Conservation (phyloP, 2,329 filamentous ascomycete species). For the Aspergillus sojae region DNA sequence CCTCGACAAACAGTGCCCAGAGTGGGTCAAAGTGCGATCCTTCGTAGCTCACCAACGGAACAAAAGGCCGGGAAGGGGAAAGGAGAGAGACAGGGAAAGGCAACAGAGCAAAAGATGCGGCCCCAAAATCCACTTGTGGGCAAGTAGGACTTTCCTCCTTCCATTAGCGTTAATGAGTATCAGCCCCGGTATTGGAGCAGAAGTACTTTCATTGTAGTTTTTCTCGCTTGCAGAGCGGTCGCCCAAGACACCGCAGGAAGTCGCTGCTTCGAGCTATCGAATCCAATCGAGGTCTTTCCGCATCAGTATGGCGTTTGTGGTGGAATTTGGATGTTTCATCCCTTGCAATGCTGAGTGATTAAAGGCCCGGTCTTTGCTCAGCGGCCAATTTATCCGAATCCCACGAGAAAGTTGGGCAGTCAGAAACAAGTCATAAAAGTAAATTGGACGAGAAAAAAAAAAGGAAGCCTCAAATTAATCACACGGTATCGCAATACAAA, state of each 20-base stretch:
- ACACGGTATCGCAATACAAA: background rate
- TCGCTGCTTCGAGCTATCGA: background rate
- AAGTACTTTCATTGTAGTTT: background rate
- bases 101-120: background rate
- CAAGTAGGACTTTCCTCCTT: background rate
- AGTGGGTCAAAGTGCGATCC: background rate
- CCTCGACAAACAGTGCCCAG: background rate
- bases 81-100: background rate
- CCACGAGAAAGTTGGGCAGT: background rate
- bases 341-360: slow-evolving; percentile 8
- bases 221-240: background rate
- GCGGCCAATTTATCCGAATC: background rate
- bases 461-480: background rate
- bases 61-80: background rate
- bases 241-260: background rate
- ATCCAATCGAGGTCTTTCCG: slow-evolving; percentile 1
- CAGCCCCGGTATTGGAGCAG: background rate
- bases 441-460: background rate
- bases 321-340: slow-evolving; percentile 6
- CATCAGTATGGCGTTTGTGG: background rate
- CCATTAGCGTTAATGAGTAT: background rate
- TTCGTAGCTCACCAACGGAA: background rate
- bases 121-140: background rate
- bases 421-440: background rate
- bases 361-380: background rate